These are phyloP conservation scores for Neurospora terricola DNA, from an alignment of 495 filamentous ascomycete genomes.

Conservation along the genomic window DNA sequence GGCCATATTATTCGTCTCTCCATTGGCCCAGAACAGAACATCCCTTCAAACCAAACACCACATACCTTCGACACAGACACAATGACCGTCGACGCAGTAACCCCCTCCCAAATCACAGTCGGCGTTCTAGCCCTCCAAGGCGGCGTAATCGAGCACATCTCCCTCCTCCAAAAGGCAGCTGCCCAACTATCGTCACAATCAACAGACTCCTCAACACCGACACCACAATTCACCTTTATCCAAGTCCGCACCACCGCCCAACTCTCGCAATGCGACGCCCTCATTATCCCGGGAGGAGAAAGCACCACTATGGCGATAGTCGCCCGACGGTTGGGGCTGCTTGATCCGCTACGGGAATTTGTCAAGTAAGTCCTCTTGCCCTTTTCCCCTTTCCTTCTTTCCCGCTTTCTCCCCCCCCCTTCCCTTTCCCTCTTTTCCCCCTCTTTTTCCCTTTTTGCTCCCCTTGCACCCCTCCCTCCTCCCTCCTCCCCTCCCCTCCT, in stretches of 20 bases:
- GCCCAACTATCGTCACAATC: slow-evolving; percentile 11
- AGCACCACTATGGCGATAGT: slow-evolving; percentile 90
- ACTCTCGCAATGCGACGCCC: slow-evolving; percentile 63
- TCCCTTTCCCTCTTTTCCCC: too few species aligned
- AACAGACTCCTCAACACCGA: neutral
- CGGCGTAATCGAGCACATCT: slow-evolving; percentile 82
- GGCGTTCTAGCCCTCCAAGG: slow-evolving; percentile 90
- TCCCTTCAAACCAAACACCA: neutral
- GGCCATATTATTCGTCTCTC: neutral
- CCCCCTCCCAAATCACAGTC: slow-evolving; percentile 42
- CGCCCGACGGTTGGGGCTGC: slow-evolving; percentile 63
- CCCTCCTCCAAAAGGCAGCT: slow-evolving; percentile 59
- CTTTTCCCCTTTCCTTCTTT: neutral
- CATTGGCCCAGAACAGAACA: neutral
- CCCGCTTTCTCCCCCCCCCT: neutral
- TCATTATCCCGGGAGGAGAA: slow-evolving; percentile 90
- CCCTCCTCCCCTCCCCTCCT: too few species aligned
- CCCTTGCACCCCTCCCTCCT: too few species aligned
- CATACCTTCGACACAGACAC: neutral
- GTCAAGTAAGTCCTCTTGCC: slow-evolving; percentile 59
- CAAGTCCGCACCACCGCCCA: slow-evolving; percentile 72
- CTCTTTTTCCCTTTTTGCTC: too few species aligned
- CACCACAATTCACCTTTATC: slow-evolving; percentile 45
- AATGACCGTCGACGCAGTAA: neutral
- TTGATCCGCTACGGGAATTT: slow-evolving; percentile 82